Evolutionary conservation across 345 rosid genomes (phyloP), one percentile per base, ranked within the genome.

Genomic region (Eutrema heterophyllum): DNA sequence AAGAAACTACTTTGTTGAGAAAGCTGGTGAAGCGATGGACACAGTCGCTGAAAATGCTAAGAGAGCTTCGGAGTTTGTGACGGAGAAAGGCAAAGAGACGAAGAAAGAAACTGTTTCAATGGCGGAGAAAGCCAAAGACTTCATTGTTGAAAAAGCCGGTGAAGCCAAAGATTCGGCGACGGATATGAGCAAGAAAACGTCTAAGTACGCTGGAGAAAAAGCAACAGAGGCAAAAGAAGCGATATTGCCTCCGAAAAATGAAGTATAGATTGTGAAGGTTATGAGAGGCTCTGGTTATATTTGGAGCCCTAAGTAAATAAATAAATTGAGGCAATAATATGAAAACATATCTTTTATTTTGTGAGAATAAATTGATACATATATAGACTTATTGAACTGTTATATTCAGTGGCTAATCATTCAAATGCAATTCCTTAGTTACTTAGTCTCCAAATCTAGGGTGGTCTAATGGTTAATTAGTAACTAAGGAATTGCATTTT

Each of bases 21-120:
- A 61, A 61, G 74, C 69, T 61, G 40, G 64, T 68, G 74, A 75
- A 61, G 74, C 74, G 3, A 68, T 68, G 39, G 79, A 75, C 50
- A 5, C 11, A 1, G 63, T 68, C 9, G 24, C 79, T 61, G 74
- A 75, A 61, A 61, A 44, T 68, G 74, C 74, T 4, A 7, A 61
- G 33, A 52, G n/a, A 33, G 74, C 69, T 61, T 68, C 74, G 2
- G 79, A 68, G 3, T 75, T n/a, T 68, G 56, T 75, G 64, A 62
- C 69, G 0, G 79, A 61, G 2, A 75, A 52, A 53, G 33, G 74
- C 49, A 68, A 75, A 60, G 74, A 68, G 64, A 68, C 74, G 5
- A 68, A 60, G 26, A 30, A 59, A 0, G 57, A 75, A 75, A n/a
- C 64, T 52, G 18, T 38, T 52, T 68, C 49, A 44, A 9, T 16